Base-by-base conservation (phyloP, 129 eudicot genomes). In the Erigeron canadensis region DNA sequence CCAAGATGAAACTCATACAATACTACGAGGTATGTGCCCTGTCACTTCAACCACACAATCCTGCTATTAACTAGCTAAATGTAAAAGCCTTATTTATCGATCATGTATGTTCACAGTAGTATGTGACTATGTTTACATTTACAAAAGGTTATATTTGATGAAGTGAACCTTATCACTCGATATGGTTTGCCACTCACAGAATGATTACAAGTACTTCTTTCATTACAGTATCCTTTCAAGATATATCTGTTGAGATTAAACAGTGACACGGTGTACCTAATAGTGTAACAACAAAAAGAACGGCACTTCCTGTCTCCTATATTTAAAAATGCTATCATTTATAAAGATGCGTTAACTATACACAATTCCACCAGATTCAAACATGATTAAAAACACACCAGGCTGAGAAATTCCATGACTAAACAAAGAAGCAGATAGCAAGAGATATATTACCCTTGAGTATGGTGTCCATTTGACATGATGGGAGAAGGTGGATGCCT, bases 401-500 rank as follows among this genome's bases (percentile, higher is more conserved):
- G 63, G 44, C n/a, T 56, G 65, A 58, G 55, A 71, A 60, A 22
- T 21, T 47, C 51, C 53, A 67, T 67, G 59, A 16, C 47, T 18
- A 68, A 67, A 76, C 23, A 38, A 51, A 77, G 40, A 59, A 15
- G 42, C 53, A 12, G 59, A 54, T 4, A 62, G 18, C 23, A 63
- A 42, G 47, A 42, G 50, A 70, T 1, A 42, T 42, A 58, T 83
- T 78, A 94, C 98, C 96, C 81, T 34, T 73, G 79, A 73, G 72
- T 48, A 58, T 82, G 78, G 54, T 51, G 22, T 42, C 81, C 98
- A 65, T 89, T 89, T 61, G 88, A 67, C 76, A 89, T 19, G 75
- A 69, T 56, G 72, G 95, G 88, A 50, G 96, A 87, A 39, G 96
- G 96, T 9, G 96, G 96, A 72, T 94, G 98, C 81, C 95, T 89